A percentile compares a stretch with the other conserved stretches of the same genome.
phyloP scores from a whole-genome alignment of 2,329 filamentous ascomycete species.

The Drechmeria coniospora region DNA sequence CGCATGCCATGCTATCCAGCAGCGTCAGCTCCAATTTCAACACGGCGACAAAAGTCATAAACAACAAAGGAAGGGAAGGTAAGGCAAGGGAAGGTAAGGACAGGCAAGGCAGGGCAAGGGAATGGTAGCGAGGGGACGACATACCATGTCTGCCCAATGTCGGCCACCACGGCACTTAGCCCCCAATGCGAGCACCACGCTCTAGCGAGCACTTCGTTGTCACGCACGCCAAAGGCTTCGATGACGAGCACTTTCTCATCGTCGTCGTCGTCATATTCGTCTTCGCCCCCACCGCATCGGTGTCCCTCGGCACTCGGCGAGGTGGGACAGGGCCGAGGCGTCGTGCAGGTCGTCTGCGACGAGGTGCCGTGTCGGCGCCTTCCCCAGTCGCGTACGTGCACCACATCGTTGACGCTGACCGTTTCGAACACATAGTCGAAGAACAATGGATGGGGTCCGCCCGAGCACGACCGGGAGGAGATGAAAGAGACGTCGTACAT shows the following conservation, averaged over 20 bases:
- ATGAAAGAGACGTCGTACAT: conserved; percentile 52
- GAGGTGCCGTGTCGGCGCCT: conserved; percentile 22
- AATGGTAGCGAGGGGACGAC: conserved; percentile 13
- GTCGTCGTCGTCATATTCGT: conserved; percentile 27
- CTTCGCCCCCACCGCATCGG: too few species aligned
- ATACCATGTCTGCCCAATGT: conserved; percentile 52
- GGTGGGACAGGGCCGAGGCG: conserved; percentile 19
- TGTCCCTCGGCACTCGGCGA: too few species aligned
- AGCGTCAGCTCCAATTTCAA: too few species aligned
- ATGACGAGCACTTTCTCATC: conserved; percentile 54
- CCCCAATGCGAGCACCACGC: conserved; percentile 70
- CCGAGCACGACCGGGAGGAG: conserved; percentile 46
- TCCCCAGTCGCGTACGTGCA: conserved; percentile 52
- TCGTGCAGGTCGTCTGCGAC: conserved; percentile 9
- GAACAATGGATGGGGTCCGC: conserved; percentile 54
- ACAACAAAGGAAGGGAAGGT: not conserved
- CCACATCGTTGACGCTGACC: conserved; percentile 48
- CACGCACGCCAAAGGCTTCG: conserved; percentile 55
- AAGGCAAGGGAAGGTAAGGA: not conserved
- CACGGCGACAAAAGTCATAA: not conserved
- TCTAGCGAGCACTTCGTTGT: conserved; percentile 62
- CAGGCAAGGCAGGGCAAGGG: not conserved
- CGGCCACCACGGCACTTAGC: conserved; percentile 53
- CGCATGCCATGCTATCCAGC: conserved; percentile 47
- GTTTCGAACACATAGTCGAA: conserved; percentile 51